A percentile compares a stretch with the other conserved stretches of the same genome.
phyloP scores from a whole-genome alignment of 805 yeast species.

The Metschnikowia reukaufii region DNA sequence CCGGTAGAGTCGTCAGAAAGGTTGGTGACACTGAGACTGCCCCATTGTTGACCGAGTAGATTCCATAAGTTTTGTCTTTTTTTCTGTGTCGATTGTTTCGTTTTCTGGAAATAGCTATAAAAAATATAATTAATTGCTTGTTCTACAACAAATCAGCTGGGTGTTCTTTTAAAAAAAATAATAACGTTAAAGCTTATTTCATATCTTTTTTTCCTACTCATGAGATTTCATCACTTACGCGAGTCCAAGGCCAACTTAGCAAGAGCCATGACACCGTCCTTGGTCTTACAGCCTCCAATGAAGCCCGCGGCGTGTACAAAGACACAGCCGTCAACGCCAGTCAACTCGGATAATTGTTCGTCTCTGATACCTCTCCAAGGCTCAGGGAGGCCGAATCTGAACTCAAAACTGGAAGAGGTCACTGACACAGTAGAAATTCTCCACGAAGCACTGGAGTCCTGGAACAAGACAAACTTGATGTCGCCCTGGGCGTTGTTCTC shows the following conservation, averaged over 20 bases:
- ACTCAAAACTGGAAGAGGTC: conserved; percentile 73
- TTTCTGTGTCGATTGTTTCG: not conserved
- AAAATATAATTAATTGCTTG: too few relatives aligned
- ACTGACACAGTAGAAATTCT: conserved; percentile 91
- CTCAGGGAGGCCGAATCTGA: conserved; percentile 85
- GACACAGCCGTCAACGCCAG: conserved; percentile 85
- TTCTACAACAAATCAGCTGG: too few relatives aligned
- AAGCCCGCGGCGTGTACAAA: conserved; percentile 97
- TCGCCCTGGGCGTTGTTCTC: conserved; percentile 53
- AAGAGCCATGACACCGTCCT: conserved; percentile 73
- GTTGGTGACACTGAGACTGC: conserved; percentile 17
- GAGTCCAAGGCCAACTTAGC: conserved; percentile 47
- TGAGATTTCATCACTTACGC: conserved; percentile 6
- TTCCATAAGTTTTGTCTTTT: not conserved
- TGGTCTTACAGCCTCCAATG: conserved; percentile 88
- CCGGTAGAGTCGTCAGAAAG: conserved; percentile 29
- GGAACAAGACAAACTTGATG: conserved; percentile 75
- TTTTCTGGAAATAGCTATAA: not conserved
- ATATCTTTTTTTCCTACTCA: not conserved
- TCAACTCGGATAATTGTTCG: conserved; percentile 64
- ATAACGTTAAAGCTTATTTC: too few relatives aligned
- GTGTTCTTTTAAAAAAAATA: too few relatives aligned
- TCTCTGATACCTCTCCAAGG: conserved; percentile 96
- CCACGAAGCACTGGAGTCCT: conserved; percentile 72
- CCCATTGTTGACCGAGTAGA: conserved; percentile 20